Conservation (phyloP, 768 basidiomycete genomes). For the Serendipita sp. region DNA sequence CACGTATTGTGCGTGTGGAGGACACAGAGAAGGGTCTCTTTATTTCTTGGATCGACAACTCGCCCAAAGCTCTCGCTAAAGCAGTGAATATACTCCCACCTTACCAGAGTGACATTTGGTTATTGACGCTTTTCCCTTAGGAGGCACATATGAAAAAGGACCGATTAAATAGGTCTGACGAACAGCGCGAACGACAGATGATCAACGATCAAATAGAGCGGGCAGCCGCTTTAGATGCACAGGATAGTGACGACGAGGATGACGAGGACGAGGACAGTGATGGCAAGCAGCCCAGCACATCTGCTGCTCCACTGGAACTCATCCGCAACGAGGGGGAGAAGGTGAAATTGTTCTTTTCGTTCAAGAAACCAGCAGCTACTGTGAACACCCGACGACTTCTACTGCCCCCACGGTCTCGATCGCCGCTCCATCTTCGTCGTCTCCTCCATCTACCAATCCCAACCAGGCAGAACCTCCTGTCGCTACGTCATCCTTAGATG, state of each 20-base stretch:
- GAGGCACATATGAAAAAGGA: conserved; percentile 87
- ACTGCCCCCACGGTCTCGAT: conserved; percentile 17
- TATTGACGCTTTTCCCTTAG: conserved; percentile 21
- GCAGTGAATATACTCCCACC: conserved; percentile 33
- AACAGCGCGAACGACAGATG: conserved; percentile 78
- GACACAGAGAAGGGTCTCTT: conserved; percentile 99
- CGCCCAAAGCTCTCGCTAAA: conserved; percentile 85
- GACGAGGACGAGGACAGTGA: conserved; percentile 14
- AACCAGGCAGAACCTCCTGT: no score
- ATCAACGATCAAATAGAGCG: conserved; percentile 91
- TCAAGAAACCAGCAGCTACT: conserved; percentile 30
- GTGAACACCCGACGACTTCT: conserved; percentile 18
- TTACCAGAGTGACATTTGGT: not conserved
- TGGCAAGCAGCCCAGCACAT: conserved; percentile 17
- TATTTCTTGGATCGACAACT: conserved; percentile 92
- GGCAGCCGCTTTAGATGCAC: conserved; percentile 36
- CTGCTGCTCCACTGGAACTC: conserved; percentile 23
- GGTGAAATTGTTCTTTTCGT: conserved; percentile 55
- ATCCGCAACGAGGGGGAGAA: conserved; percentile 66
- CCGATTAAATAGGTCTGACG: conserved; percentile 77
- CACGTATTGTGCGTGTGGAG: conserved; percentile 71
- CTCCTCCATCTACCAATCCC: not conserved
- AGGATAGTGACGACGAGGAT: not conserved
- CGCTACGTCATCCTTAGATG: no score
- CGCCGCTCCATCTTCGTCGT: conserved; percentile 10